A percentile compares a stretch with the other conserved stretches of the same genome.
These are phyloP conservation scores for Dactylellina drechsleri DNA, from an alignment of 2,329 filamentous ascomycete species.

Conservation along the genomic window DNA sequence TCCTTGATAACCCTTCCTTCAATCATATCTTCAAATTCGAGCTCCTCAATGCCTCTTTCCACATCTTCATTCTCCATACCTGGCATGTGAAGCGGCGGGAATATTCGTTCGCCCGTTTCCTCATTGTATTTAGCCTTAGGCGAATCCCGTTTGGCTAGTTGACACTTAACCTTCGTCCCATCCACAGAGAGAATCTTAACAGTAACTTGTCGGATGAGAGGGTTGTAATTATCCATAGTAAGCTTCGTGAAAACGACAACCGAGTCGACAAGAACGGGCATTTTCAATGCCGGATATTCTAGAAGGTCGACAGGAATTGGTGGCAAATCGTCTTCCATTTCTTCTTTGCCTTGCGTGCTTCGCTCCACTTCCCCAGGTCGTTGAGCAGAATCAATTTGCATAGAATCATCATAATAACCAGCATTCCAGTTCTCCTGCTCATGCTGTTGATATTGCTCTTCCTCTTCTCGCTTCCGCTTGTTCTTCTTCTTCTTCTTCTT, in stretches of 20 bases:
- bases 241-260: constrained; percentile 57
- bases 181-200: constrained; percentile 55
- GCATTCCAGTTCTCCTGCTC: constrained; percentile 31
- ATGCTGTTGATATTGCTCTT: constrained; percentile 1
- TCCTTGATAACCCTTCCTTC: constrained; percentile 41
- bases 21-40: constrained; percentile 14
- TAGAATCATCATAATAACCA: constrained; percentile 55
- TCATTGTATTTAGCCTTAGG: constrained; percentile 54
- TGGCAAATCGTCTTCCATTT: constrained; percentile 56
- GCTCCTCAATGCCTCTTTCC: constrained; percentile 31
- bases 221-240: constrained; percentile 54
- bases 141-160: constrained; percentile 56
- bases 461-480: constrained; percentile 29
- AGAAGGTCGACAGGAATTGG: constrained; percentile 55
- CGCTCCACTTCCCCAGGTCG: constrained; percentile 28
- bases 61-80: constrained; percentile 55
- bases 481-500: constrained; percentile 55
- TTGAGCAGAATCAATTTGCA: constrained; percentile 48
- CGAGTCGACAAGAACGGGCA: constrained; percentile 55
- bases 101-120: constrained; percentile 57
- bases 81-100: constrained; percentile 58
- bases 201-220: constrained; percentile 56
- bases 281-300: constrained; percentile 52
- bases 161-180: constrained; percentile 28
- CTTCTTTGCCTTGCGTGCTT: constrained; percentile 43